Base-by-base conservation (phyloP, 2,329 filamentous ascomycete genomes). In the Blastomyces silverae region DNA sequence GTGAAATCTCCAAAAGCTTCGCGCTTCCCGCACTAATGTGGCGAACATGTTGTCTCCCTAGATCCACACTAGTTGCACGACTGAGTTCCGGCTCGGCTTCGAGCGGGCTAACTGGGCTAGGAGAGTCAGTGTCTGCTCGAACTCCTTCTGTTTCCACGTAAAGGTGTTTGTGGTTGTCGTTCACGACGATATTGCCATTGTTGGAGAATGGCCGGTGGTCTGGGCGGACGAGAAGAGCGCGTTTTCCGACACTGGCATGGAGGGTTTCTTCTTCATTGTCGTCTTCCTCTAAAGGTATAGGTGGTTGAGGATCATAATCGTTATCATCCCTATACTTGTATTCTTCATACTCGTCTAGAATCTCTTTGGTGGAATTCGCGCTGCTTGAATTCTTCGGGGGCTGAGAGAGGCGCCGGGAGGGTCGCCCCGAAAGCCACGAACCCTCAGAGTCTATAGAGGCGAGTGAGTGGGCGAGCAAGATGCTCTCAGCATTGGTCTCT, bases 361-460 rank as follows among this genome's bases (percentile, higher is more conserved):
- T 74, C 55, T 77, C 75, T 60, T 75, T 75, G 53, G 79, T 71
- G 10, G 78, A 79, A 53, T 74, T 77, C 58, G 78, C 73, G 61
- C 78, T 82, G 44, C 75, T 76, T 42, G 75, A 77, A 34, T 77
- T 70, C 2, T 72, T 77, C 70, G 68, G 71, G 25, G 66, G 71
- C 57, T 78, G 75, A 71, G 73, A 85, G 75, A 73, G 81, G 74
- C 64, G 80, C 72, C 68, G 81, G 80, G 81, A 75, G 67, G 83
- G 81, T 64, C 88, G 87, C 20, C 93, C 92, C 3, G 92, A 94
- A 56, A 99, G 86, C 94, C 94, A 99, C 0, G 92, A 97, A 4
- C 85, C 94, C 79, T 99, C 94, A 0, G 92, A 97, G 73, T 97
- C 94, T 66, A 97, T 91, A 0, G 92, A 97, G 1, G 92, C 94